phyloP scores from a whole-genome alignment of 495 filamentous ascomycete species.

The Penicillium steckii region DNA sequence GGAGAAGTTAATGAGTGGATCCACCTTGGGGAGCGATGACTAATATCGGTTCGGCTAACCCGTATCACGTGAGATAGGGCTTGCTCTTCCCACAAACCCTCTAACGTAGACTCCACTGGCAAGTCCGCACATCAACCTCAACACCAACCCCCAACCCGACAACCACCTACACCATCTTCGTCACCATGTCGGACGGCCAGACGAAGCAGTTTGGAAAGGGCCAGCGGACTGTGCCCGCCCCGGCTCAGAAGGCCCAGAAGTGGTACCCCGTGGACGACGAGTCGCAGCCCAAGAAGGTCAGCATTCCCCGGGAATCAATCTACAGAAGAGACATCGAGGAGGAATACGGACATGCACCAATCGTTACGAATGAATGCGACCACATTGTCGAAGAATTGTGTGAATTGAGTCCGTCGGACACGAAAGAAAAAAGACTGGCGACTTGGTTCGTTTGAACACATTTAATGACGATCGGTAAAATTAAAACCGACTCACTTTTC shows the following conservation, averaged over 20 bases:
- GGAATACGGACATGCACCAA: slow-evolving; percentile 23
- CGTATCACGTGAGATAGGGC: slow-evolving; percentile 30
- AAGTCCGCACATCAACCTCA: slow-evolving; percentile 41
- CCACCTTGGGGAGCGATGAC: slow-evolving; percentile 4
- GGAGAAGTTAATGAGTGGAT: too few relatives aligned
- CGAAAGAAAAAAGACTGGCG: not conserved
- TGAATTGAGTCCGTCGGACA: slow-evolving; percentile 7
- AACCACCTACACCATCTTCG: slow-evolving; percentile 48
- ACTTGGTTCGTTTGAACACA: slow-evolving; percentile 5
- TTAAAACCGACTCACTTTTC: slow-evolving; percentile 1
- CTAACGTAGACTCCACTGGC: slow-evolving; percentile 27
- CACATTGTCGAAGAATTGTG: slow-evolving; percentile 23
- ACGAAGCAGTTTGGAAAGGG: slow-evolving; percentile 98
- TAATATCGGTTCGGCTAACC: slow-evolving; percentile 24
- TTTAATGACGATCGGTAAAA: slow-evolving; percentile 12
- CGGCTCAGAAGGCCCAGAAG: slow-evolving; percentile 91
- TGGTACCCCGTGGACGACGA: slow-evolving; percentile 99
- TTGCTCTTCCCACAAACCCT: slow-evolving; percentile 29
- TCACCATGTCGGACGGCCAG: slow-evolving; percentile 68
- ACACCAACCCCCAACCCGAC: slow-evolving; percentile 50
- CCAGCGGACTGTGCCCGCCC: slow-evolving; percentile 81
- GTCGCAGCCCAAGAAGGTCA: slow-evolving; percentile 86
- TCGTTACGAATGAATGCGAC: slow-evolving; percentile 34
- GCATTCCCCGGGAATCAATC: slow-evolving; percentile 33
- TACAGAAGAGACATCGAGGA: slow-evolving; percentile 10